Conservation (phyloP, 192 early-diverging fungal genomes). For the Gonapodya sp. region DNA sequence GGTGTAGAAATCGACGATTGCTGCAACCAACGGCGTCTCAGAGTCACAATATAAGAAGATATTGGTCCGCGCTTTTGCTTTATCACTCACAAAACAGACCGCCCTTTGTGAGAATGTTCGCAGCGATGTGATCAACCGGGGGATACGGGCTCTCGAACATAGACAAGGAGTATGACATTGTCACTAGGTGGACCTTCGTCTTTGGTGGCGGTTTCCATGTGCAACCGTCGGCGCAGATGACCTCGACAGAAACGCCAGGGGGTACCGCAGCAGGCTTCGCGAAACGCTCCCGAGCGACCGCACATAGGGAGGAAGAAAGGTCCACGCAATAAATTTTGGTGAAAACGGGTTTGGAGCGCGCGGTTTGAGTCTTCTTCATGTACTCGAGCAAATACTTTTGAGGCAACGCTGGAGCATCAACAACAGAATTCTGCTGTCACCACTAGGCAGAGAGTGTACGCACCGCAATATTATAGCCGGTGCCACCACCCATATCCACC, state of each 20-base stretch:
- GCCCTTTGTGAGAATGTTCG: background rate
- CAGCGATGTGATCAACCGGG: background rate
- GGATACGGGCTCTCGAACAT: background rate
- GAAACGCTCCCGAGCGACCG: constrained; percentile 5
- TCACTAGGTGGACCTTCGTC: background rate
- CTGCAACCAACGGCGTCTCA: background rate
- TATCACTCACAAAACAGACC: background rate
- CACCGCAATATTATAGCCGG: constrained; percentile 3
- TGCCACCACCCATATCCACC: constrained; percentile 3
- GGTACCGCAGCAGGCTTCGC: background rate
- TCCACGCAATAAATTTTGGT: background rate
- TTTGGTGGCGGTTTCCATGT: background rate
- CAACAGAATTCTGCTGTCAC: background rate
- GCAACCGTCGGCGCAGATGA: background rate
- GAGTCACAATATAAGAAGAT: too few species aligned
- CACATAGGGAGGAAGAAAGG: constrained; percentile 4
- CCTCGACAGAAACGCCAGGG: background rate
- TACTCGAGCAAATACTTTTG: background rate
- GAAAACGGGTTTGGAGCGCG: background rate
- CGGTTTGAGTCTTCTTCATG: background rate
- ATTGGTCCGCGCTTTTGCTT: too few species aligned
- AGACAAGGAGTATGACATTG: background rate
- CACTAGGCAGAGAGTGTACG: background rate
- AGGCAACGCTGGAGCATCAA: background rate
- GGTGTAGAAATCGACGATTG: constrained; percentile 10